phyloP scores from a whole-genome alignment of 768 basidiomycete genomes.

The Sistotremastrum niveocremeum region DNA sequence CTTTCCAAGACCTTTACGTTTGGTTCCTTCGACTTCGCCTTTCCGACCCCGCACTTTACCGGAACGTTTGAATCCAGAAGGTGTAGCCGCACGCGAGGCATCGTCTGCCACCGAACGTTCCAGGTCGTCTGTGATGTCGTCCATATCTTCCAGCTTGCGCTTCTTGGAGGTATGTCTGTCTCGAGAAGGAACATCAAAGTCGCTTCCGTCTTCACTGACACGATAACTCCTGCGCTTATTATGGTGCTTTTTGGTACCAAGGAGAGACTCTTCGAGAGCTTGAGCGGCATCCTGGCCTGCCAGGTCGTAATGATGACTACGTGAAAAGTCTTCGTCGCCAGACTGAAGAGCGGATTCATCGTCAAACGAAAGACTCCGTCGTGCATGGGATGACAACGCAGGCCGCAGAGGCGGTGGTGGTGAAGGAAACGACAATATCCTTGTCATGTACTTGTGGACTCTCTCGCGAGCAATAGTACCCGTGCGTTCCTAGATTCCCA shows the following conservation, averaged over 20 bases:
- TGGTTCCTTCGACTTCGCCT: conserved; percentile 28
- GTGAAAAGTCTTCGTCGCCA: conserved; percentile 12
- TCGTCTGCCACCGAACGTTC: conserved; percentile 29
- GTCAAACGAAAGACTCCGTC: conserved; percentile 2
- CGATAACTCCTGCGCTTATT: conserved; percentile 31
- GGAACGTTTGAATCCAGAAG: conserved; percentile 35
- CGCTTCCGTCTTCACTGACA: conserved; percentile 45
- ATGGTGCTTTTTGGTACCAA: conserved; percentile 40
- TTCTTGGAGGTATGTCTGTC: conserved; percentile 42
- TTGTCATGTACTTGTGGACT: conserved; percentile 44
- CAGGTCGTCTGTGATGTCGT: conserved; percentile 30
- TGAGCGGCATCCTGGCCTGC: conserved; percentile 41
- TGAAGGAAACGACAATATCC: conserved; percentile 14
- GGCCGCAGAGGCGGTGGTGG: not conserved
- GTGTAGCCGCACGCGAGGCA: conserved; percentile 17
- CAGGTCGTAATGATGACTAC: conserved; percentile 4
- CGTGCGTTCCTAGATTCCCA: conserved; percentile 51
- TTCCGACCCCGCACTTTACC: conserved; percentile 17
- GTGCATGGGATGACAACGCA: conserved; percentile 2
- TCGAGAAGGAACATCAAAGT: conserved; percentile 29
- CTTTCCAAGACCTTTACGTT: conserved; percentile 52
- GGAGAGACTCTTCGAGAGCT: conserved; percentile 42
- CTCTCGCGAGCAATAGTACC: conserved; percentile 43
- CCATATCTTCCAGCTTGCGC: conserved; percentile 39
- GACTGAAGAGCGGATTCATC: conserved; percentile 2